Evolutionary conservation across 2,329 filamentous ascomycete genomes (phyloP), one percentile per base, ranked within the genome.

Genomic region (Fusarium sarcochroum): DNA sequence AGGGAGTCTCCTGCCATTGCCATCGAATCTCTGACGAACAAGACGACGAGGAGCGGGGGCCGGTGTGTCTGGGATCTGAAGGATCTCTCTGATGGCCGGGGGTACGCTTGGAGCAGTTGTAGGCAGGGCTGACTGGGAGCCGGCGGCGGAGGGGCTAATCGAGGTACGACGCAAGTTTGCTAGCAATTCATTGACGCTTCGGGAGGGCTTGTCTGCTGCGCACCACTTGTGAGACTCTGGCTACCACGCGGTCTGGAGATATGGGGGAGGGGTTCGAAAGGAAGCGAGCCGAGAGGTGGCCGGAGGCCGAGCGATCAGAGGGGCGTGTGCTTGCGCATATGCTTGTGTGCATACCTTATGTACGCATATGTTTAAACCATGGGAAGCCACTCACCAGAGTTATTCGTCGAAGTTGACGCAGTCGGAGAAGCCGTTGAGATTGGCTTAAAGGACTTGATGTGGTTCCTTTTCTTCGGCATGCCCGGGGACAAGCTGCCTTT

Each of bases 401-500:
- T 66, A 58, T 64, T 68, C 53, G 46, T 64, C 46, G 66, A 71
- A 52, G 77, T 62, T 50, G 66, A 66, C 48, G 71, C 58, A 58
- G 66, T 63, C 62, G 84, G 83, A 55, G 84, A 82, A 69, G 86
- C 83, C 71, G 86, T 85, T 63, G 84, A 85, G 72, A 80, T 84
- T 69, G 87, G 87, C 77, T 89, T 90, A 68, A 87, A 86, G 72
- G 85, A 87, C 73, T 81, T 82, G 72, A 78, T 73, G 70, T 84
- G 81, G 57, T 86, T 84, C 78, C 86, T 83, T 84, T 89, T 90
- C 82, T 89, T 90, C 79, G 88, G 86, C 88, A 90, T 90, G 65
- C 78, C 80, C 76, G 58, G 57, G 58, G 57, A 63, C 54, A 62
- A 72, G 66, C 54, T 68, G 49, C 44, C 53, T 62, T 56, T 53